Evolutionary conservation across 83 land plant genomes (phyloP).

Genomic region (Thuja plicata): DNA sequence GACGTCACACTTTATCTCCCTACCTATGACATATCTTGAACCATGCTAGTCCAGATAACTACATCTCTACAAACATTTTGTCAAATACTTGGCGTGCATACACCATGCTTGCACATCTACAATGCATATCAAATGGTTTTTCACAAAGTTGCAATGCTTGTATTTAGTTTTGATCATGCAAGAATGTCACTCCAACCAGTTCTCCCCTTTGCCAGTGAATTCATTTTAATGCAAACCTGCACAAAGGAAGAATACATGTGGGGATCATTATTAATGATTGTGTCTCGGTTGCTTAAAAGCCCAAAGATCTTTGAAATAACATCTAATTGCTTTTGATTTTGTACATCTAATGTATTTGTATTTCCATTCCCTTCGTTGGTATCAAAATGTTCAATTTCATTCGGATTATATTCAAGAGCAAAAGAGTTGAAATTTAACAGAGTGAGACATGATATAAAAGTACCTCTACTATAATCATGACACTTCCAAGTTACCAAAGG

Average conservation of each 20-base stretch:
- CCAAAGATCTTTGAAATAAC: background rate
- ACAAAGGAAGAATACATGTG: background rate
- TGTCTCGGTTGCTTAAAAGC: background rate
- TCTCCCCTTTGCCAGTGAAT: slow-evolving; percentile 13
- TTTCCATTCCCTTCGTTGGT: background rate
- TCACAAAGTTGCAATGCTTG: slow-evolving; percentile 32
- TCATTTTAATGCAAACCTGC: background rate
- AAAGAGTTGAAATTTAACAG: background rate
- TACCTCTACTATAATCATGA: background rate
- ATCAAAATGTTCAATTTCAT: background rate
- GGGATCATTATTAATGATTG: background rate
- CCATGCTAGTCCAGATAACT: slow-evolving; percentile 42
- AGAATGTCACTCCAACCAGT: slow-evolving; percentile 45
- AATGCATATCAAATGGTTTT: slow-evolving; percentile 53
- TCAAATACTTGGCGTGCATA: slow-evolving; percentile 34
- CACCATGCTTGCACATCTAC: slow-evolving; percentile 15
- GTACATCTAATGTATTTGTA: background rate
- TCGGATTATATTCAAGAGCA: background rate
- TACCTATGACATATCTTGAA: slow-evolving; percentile 27
- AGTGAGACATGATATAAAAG: background rate
- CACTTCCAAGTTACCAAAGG: background rate
- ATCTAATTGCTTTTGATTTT: background rate
- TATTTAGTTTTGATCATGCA: slow-evolving; percentile 45
- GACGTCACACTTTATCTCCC: slow-evolving; percentile 16
- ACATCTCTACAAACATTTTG: slow-evolving; percentile 36